Evolutionary conservation across 2,329 filamentous ascomycete species (phyloP), one percentile per base, ranked within the genome.

Genomic region (Colletotrichum echinochloae): DNA sequence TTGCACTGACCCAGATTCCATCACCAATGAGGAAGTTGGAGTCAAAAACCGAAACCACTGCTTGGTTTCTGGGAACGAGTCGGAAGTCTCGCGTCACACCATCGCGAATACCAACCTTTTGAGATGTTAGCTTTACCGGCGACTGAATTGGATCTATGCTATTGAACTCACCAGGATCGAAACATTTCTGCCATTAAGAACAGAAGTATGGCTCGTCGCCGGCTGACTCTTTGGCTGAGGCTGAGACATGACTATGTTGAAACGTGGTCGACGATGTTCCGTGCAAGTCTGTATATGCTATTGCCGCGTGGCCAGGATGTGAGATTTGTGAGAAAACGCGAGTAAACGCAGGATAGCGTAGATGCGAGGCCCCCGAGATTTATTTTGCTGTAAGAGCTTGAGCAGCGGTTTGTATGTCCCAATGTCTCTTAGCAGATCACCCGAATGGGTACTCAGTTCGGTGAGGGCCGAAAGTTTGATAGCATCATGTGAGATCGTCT

Each of bases 11-110:
- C 74, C 76, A 77, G 7, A 77, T 77, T 3, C 76, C 76, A 61
- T 77, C 76, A 5, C 76, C 76, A 20, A 77, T 67, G 1, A 77
- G 73, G 12, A 77, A 77, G 57, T 74, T 76, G 5, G 76, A 77
- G 73, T 77, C 76, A 65, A 77, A 77, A 3, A 77, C 76, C 1
- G 76, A 77, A 1, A 77, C 73, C 12, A 70, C 63, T 6, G 75
- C 76, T 23, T 77, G 64, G 16, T 70, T 69, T 54, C 75, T 66
- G 5, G 75, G 74, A 12, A 75, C 71, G 7, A 77, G 69, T 14
- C 65, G 65, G 60, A 77, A 77, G 20, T 74, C 56, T 3, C 73
- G 72, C 2, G 72, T 74, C 7, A 77, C 73, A 9, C 76, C 75
- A 70, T 77, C 73, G 18, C 76, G 74, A 65, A 77, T 76, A 18